Evolutionary conservation across 495 filamentous ascomycete genomes (phyloP), one percentile per base, ranked within the genome.

Genomic region (Aspergillus affinis): DNA sequence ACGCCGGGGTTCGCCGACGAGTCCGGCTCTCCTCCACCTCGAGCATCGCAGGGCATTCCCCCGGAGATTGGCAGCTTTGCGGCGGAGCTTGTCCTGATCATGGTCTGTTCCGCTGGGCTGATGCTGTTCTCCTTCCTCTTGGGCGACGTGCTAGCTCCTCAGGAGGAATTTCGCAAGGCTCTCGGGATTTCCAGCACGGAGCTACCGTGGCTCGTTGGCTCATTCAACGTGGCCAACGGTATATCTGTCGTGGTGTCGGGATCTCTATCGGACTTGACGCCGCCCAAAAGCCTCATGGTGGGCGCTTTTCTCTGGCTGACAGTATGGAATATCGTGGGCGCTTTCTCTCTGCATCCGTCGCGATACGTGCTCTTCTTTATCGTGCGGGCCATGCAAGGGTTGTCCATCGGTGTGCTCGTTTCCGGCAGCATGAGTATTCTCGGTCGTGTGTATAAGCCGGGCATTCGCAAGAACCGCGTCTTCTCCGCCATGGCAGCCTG

Each of bases 51-150:
- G 51, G 73, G 76, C 9, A 53, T 71, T 0, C 75, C 77, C 1
- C 67, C 73, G 0, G 77, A 78, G 57, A 51, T 78, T 3, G 53
- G 63, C 41, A 76, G 67, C 47, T 53, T 76, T 1, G 60, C 68
- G 1, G 61, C 71, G 0, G 77, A 78, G 59, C 44, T 78, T 18
- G 63, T 79, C 19, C 76, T 79, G 41, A 65, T 82, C 20, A 57
- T 72, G 0, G 73, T 79, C 18, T 82, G 77, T 63, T 77, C 76
- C 1, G 69, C 72, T 15, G 75, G 78, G 1, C 71, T 80, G 53
- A 60, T 82, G 59, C 68, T 82, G n/a, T 81, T 78, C 55, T 69
- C 77, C 1, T 75, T 81, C 23, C 64, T 77, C 3, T 66, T 77
- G 29, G 79, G 79, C 0, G 75, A 82, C 52, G 69, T 78, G 27